Conservation (phyloP, 108 stramenopile genomes). For the Cylindrotheca fusiformis region DNA sequence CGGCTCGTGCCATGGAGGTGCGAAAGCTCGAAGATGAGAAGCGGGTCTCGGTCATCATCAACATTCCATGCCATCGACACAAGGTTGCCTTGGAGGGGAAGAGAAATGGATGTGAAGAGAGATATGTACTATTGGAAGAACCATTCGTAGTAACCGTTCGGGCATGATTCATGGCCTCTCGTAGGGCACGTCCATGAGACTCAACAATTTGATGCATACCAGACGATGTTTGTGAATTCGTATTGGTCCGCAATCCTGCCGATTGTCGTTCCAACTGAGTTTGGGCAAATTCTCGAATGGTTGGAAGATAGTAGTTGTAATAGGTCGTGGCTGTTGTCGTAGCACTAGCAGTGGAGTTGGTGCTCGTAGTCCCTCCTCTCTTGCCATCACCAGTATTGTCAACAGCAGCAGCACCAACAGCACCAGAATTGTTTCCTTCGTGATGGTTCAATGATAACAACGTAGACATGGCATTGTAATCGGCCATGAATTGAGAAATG, state of each 20-base stretch:
- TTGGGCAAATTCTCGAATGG: slow-evolving; percentile 30
- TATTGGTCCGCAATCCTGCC: slow-evolving; percentile 40
- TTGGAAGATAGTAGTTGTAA: slow-evolving; percentile 21
- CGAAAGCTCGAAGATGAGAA: slow-evolving; percentile 11
- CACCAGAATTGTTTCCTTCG: not conserved
- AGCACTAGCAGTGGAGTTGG: not conserved
- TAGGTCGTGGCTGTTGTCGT: not conserved
- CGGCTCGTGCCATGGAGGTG: slow-evolving; percentile 24
- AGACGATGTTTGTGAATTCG: slow-evolving; percentile 19
- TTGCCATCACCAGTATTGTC: not conserved
- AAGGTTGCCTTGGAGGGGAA: not conserved
- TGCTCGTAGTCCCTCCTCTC: not conserved
- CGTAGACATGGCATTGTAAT: not conserved
- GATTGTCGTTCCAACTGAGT: slow-evolving; percentile 41
- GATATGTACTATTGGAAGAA: too few relatives aligned
- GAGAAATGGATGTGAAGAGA: too few relatives aligned
- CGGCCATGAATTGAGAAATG: not conserved
- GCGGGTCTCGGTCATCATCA: slow-evolving; percentile 9
- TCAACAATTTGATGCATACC: slow-evolving; percentile 11
- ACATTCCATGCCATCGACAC: not conserved
- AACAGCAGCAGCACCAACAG: not conserved
- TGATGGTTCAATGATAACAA: not conserved
- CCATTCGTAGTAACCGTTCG: too few relatives aligned
- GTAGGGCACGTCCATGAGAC: slow-evolving; percentile 15
- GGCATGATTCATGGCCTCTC: slow-evolving; percentile 15